These are phyloP conservation scores for Rhizopogon vesiculosus DNA, from an alignment of 768 basidiomycete genomes.

Conservation along the genomic window DNA sequence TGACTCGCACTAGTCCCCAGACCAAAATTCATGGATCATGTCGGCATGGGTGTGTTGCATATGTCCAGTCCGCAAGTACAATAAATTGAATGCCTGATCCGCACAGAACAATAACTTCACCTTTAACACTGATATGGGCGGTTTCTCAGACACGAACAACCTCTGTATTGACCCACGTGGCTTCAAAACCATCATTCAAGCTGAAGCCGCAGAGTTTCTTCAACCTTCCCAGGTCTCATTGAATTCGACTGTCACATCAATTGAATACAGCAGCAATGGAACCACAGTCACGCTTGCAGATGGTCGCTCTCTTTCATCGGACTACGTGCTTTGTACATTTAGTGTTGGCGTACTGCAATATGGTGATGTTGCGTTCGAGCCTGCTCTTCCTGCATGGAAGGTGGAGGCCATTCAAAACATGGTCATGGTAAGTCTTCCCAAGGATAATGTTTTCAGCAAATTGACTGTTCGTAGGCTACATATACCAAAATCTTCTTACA, in stretches of 20 bases:
- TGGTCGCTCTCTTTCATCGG: slow-evolving; percentile 40
- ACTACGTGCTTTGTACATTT: slow-evolving; percentile 64
- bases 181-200: slow-evolving; percentile 51
- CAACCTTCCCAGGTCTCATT: slow-evolving; percentile 40
- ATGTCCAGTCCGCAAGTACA: neutral
- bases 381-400: slow-evolving; percentile 55
- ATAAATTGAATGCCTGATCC: slow-evolving; percentile 4
- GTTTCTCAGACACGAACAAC: slow-evolving; percentile 51
- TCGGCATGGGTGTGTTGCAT: slow-evolving; percentile 47
- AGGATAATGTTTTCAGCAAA: neutral
- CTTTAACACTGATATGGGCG: slow-evolving; percentile 43
- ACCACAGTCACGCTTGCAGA: slow-evolving; percentile 44
- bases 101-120: slow-evolving; percentile 61
- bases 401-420: slow-evolving; percentile 60
- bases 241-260: slow-evolving; percentile 44
- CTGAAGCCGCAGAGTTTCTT: slow-evolving; percentile 54
- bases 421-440: slow-evolving; percentile 41
- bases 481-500: slow-evolving; percentile 69
- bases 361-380: slow-evolving; percentile 52
- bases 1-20: slow-evolving; percentile 53
- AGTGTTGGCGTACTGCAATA: slow-evolving; percentile 68
- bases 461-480: slow-evolving; percentile 31
- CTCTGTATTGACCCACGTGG: slow-evolving; percentile 60
- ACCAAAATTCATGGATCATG: slow-evolving; percentile 60
- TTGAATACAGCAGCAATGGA: slow-evolving; percentile 40